Base-by-base conservation (phyloP, 768 basidiomycete genomes). In the Gyrodon lividus region DNA sequence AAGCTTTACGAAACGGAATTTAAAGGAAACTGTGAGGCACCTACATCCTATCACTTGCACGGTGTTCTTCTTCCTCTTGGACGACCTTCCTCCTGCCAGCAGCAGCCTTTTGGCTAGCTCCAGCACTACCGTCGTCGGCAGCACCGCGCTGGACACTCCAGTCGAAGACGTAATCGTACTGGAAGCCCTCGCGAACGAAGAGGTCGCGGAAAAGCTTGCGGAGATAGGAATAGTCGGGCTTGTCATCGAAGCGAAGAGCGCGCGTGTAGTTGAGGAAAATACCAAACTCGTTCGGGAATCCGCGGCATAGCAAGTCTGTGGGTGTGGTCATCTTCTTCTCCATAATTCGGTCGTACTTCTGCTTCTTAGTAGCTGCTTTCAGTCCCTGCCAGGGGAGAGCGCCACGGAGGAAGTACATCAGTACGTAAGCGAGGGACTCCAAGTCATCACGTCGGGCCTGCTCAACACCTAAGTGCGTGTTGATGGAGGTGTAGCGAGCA, bases 261-360 rank as follows among this genome's bases (percentile, higher is more conserved):
- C 97, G 92, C 55, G 95, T 96, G 75, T 98, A 99, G 77, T 98
- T 99, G 65, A 99, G 77, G 82, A 98, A 98, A 62, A 98, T 97
- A 37, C 94, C 96, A 59, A 98, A 97, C 75, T 99, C 97, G 77
- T 94, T 95, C 55, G 97, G 96, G 83, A 97, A 98, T n/a, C 92
- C 94, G 60, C 96, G 94, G 78, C 96, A 98, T 24, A 99, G 84
- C 52, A 96, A 79, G 69, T 98, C 94, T 45, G 92, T 95, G 13
- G 94, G 92, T 0, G 94, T 97, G 33, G 97, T 98, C 94, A 99
- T 98, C 84, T 99, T 99, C 84, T 99, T 99, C 77, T 99, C 97
- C 97, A 99, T 99, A 77, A 99, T 99, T 54, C 97, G 88, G 74
- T 98, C 97, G 72, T 98, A 98, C 78, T 99, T 99, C 81, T 99